Evolutionary conservation across 495 filamentous ascomycete genomes (phyloP), one percentile per base, ranked within the genome.

Genomic region (Lepidopterella palustris): DNA sequence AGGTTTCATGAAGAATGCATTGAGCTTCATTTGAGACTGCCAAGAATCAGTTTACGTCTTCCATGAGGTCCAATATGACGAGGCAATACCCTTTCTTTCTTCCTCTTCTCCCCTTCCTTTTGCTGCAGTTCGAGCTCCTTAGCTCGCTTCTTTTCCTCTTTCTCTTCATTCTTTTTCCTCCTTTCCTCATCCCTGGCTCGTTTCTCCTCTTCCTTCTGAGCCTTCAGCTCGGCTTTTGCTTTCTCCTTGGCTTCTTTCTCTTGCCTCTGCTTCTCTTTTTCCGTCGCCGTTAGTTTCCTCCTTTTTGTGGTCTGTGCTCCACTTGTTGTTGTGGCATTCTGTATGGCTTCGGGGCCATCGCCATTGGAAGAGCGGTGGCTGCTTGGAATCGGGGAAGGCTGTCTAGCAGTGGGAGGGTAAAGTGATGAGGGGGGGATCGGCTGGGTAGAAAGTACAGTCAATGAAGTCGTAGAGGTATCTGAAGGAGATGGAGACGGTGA

Each of bases 1-100:
- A 5, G 66, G 80, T 61, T 80, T 84, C 4, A 63, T 68, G 57
- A 87, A 85, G 71, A 86, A 87, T n/a, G 79, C 76, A 59, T 82
- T 84, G 15, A 87, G 68, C 58, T 74, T 77, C 47, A 77, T 69
- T 80, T 87, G 77, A 52, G 79, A 71, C 83, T 86, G 53, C 68
- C 53, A 35, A 31, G 24, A 47, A 51, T 47, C 15, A 63, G 47
- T 29, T 35, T 26, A 32, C 9, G 13, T 24, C 8, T 54, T 23
- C 20, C 18, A 18, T 9, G 18, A 59, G 1, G 26, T 5, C 25
- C 35, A 40, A 23, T 53, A 5, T 2, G 20, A 13, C 4, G 21
- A 2, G n/a, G 23, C 40, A 31, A 28, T 63, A 91, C 81, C 62
- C 73, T 80, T 21, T 83, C 80, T 69, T 92, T 90, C 71, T 78